Percentiles rank a stretch among this genome's conserved stretches.
Evolutionary conservation across 305 asterid genomes (phyloP).

Genomic region (Petunia hybrid): DNA sequence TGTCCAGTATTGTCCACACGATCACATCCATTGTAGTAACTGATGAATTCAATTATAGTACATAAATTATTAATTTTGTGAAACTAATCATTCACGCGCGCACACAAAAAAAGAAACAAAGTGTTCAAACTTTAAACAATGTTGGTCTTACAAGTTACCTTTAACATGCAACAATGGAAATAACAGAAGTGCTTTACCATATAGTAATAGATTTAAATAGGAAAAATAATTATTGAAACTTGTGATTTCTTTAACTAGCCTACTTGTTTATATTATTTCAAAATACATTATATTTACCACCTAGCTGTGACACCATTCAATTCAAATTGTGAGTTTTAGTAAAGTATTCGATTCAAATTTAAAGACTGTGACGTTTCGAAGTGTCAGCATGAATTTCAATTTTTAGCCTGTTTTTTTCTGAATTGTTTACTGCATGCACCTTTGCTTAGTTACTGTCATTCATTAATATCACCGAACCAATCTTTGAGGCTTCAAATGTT

Average conservation of each 20-base stretch:
- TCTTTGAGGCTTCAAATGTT: neutral
- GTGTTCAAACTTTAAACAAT: neutral
- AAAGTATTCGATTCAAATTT: slow-evolving; percentile 2
- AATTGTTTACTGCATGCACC: slow-evolving; percentile 32
- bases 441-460: slow-evolving; percentile 31
- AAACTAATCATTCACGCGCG: too few relatives aligned
- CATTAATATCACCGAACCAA: slow-evolving; percentile 28
- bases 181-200: slow-evolving; percentile 9
- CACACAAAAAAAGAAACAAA: too few relatives aligned
- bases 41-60: too few relatives aligned
- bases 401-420: slow-evolving; percentile 25
- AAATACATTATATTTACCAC: neutral
- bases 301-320: slow-evolving; percentile 26
- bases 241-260: neutral
- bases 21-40: too few relatives aligned
- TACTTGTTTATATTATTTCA: neutral
- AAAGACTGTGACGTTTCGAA: slow-evolving; percentile 6
- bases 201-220: neutral
- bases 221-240: neutral
- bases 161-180: neutral
- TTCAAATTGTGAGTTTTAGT: slow-evolving; percentile 29
- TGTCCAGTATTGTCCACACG: too few relatives aligned
- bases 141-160: neutral
- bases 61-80: too few relatives aligned
- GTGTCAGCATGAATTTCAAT: slow-evolving; percentile 13